Conservation (phyloP, 495 filamentous ascomycete genomes). For the Hyphodiscus hymeniophilus region DNA sequence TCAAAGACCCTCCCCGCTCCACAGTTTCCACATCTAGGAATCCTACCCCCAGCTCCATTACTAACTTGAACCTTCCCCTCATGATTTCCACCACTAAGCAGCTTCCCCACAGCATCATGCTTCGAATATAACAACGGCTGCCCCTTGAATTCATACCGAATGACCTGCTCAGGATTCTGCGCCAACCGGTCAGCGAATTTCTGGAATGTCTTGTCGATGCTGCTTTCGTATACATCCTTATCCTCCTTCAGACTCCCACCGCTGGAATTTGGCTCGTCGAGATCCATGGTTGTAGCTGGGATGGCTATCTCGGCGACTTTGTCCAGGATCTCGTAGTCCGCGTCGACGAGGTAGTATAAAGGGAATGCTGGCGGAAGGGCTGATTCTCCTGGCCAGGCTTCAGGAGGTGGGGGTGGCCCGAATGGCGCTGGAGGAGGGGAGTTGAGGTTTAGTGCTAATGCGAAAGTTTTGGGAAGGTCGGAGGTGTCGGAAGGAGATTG, state of each 20-base stretch:
- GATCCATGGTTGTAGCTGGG: conserved; percentile 40
- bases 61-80: conserved; percentile 16
- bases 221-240: conserved; percentile 76
- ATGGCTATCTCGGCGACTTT: conserved; percentile 33
- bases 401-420: conserved; percentile 34
- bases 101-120: conserved; percentile 61
- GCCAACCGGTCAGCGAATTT: conserved; percentile 78
- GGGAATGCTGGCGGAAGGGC: conserved; percentile 65
- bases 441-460: conserved; percentile 45
- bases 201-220: conserved; percentile 82
- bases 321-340: conserved; percentile 83
- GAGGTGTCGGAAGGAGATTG: conserved; percentile 14
- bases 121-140: conserved; percentile 74
- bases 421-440: conserved; percentile 28
- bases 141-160: conserved; percentile 86
- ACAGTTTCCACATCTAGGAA: conserved; percentile 74
- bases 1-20: conserved; percentile 74
- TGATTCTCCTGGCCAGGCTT: conserved; percentile 68
- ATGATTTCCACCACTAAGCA: conserved; percentile 30
- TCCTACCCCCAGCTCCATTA: conserved; percentile 23
- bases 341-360: conserved; percentile 68
- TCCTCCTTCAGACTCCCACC: conserved; percentile 55
- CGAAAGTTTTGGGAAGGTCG: conserved; percentile 64
- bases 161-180: conserved; percentile 89
- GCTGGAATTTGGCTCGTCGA: conserved; percentile 42